Conservation (phyloP, 1,284 basidiomycete species). For the Apiotrichum domesticum region DNA sequence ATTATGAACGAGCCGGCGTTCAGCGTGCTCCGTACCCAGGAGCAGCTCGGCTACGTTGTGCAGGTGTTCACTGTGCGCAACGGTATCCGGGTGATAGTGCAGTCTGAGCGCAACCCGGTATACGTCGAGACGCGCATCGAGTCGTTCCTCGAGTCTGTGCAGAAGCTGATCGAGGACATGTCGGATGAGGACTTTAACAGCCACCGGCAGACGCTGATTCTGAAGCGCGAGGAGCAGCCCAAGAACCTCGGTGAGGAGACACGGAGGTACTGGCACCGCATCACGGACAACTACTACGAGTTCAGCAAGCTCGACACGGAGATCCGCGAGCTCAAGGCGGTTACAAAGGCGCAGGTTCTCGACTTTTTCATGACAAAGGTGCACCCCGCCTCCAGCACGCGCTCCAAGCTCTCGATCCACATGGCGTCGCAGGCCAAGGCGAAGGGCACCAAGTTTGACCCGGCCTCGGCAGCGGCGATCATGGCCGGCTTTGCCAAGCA, state of each 20-base stretch:
- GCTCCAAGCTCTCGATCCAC: slow-evolving; percentile 77
- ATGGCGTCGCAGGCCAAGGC: slow-evolving; percentile 56
- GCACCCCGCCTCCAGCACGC: slow-evolving; percentile 62
- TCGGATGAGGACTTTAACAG: slow-evolving; percentile 58
- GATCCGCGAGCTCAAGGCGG: slow-evolving; percentile 56
- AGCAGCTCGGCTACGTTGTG: slow-evolving; percentile 88
- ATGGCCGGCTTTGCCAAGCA: slow-evolving; percentile 54
- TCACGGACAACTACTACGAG: slow-evolving; percentile 69
- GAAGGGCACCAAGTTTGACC: slow-evolving; percentile 54
- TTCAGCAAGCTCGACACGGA: slow-evolving; percentile 65
- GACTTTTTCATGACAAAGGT: slow-evolving; percentile 64
- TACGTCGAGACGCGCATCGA: slow-evolving; percentile 87
- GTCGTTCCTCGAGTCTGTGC: slow-evolving; percentile 71
- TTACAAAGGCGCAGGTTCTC: slow-evolving; percentile 75
- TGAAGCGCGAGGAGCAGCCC: slow-evolving; percentile 64
- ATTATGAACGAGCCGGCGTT: slow-evolving; percentile 88
- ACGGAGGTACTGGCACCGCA: slow-evolving; percentile 61
- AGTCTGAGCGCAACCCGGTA: slow-evolving; percentile 77
- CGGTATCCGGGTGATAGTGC: slow-evolving; percentile 81
- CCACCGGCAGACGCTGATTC: slow-evolving; percentile 59
- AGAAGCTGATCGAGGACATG: slow-evolving; percentile 57
- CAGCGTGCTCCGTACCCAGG: slow-evolving; percentile 86
- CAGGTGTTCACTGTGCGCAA: slow-evolving; percentile 55
- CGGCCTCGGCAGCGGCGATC: slow-evolving; percentile 61
- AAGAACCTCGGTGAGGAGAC: slow-evolving; percentile 67